phyloP scores from a whole-genome alignment of 495 filamentous ascomycete genomes.

The Tuber calosporum region DNA sequence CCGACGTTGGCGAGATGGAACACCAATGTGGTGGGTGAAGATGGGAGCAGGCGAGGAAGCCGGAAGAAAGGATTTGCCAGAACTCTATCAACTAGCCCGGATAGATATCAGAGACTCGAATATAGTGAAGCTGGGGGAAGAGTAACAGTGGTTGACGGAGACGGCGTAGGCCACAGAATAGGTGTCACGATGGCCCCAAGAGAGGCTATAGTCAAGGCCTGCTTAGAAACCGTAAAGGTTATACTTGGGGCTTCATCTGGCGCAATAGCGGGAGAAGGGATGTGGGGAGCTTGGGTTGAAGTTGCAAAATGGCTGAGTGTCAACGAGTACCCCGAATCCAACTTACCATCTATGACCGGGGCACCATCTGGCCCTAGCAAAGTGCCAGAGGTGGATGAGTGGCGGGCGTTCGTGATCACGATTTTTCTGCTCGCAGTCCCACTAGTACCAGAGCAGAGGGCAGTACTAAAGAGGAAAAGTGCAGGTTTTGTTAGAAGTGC shows the following conservation, averaged over 20 bases:
- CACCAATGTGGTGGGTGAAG: slow-evolving; percentile 40
- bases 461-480: slow-evolving; percentile 48
- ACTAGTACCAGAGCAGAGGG: slow-evolving; percentile 46
- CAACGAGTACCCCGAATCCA: slow-evolving; percentile 18
- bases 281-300: slow-evolving; percentile 36
- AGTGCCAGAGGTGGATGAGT: slow-evolving; percentile 50
- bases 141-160: slow-evolving; percentile 40
- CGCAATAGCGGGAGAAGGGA: slow-evolving; percentile 30
- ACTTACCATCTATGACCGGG: slow-evolving; percentile 7
- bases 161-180: slow-evolving; percentile 39
- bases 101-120: slow-evolving; percentile 34
- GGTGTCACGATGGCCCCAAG: slow-evolving; percentile 37
- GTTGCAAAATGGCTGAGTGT: slow-evolving; percentile 31
- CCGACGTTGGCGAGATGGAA: slow-evolving; percentile 42
- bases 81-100: slow-evolving; percentile 38
- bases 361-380: slow-evolving; percentile 22
- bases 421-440: slow-evolving; percentile 58
- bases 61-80: slow-evolving; percentile 40
- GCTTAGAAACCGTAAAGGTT: slow-evolving; percentile 35
- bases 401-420: slow-evolving; percentile 67
- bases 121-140: slow-evolving; percentile 40
- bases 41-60: slow-evolving; percentile 39
- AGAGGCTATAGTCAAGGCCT: slow-evolving; percentile 33
- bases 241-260: slow-evolving; percentile 34
- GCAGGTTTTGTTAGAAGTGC: slow-evolving; percentile 55